A percentile compares a stretch with the other conserved stretches of the same genome.
Evolutionary conservation across 345 rosid species (phyloP).

Genomic region (Dipteronia dyeriana): DNA sequence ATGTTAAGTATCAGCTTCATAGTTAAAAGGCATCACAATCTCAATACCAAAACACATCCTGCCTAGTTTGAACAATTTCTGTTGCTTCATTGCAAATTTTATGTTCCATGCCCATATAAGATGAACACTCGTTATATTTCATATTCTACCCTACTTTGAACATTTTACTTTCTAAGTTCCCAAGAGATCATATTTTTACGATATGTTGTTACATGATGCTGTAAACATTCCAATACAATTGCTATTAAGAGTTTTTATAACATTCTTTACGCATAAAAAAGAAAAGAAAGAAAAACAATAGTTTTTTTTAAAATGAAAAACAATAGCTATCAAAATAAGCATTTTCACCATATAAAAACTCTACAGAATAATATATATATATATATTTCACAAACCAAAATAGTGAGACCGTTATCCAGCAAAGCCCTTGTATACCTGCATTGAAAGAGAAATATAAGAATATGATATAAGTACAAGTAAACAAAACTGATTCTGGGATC

Average conservation of each 20-base stretch:
- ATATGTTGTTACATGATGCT: background rate
- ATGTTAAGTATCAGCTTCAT: background rate
- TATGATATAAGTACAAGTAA: conserved; percentile 1
- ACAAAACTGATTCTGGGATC: background rate
- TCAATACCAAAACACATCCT: background rate
- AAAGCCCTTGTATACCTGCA: conserved; percentile 85
- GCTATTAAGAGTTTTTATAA: too few species aligned
- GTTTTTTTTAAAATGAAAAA: background rate
- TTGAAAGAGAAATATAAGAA: conserved; percentile 5
- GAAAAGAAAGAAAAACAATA: background rate
- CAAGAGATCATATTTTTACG: background rate
- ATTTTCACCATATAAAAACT: background rate
- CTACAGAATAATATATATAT: background rate
- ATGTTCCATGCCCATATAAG: background rate
- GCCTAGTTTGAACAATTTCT: background rate
- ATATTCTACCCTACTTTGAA: background rate
- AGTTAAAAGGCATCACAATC: background rate
- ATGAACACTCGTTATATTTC: conserved; percentile 2
- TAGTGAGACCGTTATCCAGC: conserved; percentile 73
- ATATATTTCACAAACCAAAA: conserved; percentile 54
- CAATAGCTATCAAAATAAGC: background rate
- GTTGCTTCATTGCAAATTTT: background rate
- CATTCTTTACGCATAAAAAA: background rate
- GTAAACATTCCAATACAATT: background rate
- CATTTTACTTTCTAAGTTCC: background rate